Percentiles rank a stretch among this genome's conserved stretches.
These are phyloP conservation scores for Tirmania nivea DNA, from an alignment of 495 filamentous ascomycete species.

Conservation along the genomic window DNA sequence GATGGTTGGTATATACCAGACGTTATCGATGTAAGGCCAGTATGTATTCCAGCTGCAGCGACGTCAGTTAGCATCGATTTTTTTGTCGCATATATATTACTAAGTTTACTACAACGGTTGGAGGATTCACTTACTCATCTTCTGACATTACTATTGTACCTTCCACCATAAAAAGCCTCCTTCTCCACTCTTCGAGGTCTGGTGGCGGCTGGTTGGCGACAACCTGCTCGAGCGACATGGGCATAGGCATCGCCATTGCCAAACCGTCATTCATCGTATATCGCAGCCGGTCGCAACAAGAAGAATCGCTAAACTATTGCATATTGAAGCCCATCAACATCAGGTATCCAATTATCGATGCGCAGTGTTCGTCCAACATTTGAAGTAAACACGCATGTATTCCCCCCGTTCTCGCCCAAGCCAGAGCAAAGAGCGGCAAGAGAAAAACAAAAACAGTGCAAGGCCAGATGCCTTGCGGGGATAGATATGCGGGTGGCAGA, in stretches of 20 bases:
- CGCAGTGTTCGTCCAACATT: too few relatives aligned
- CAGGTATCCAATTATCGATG: too few relatives aligned
- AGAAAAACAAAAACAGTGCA: too few relatives aligned
- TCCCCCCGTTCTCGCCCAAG: too few relatives aligned
- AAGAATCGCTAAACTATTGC: too few relatives aligned
- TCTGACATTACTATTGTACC: constrained; percentile 52
- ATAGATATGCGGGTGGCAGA: too few relatives aligned
- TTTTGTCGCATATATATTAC: not conserved
- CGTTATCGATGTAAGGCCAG: constrained; percentile 78
- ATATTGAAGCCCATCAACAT: too few relatives aligned
- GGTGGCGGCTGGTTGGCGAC: constrained; percentile 37
- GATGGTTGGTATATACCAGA: constrained; percentile 34
- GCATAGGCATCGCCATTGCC: not conserved
- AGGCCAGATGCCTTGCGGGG: too few relatives aligned
- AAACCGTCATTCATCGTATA: too few relatives aligned
- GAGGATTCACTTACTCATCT: constrained; percentile 42
- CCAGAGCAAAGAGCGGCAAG: too few relatives aligned
- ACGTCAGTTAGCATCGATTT: constrained; percentile 2
- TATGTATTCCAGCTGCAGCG: constrained; percentile 54
- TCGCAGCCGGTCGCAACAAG: too few relatives aligned
- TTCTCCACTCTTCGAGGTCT: constrained; percentile 48
- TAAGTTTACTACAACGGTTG: not conserved
- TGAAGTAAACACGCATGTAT: too few relatives aligned
- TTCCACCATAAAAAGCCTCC: constrained; percentile 56
- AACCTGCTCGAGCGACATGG: constrained; percentile 18